Percentiles rank a stretch among this genome's conserved stretches.
Evolutionary conservation across 2,329 filamentous ascomycete genomes (phyloP).

Genomic region (Ophiostoma ips): DNA sequence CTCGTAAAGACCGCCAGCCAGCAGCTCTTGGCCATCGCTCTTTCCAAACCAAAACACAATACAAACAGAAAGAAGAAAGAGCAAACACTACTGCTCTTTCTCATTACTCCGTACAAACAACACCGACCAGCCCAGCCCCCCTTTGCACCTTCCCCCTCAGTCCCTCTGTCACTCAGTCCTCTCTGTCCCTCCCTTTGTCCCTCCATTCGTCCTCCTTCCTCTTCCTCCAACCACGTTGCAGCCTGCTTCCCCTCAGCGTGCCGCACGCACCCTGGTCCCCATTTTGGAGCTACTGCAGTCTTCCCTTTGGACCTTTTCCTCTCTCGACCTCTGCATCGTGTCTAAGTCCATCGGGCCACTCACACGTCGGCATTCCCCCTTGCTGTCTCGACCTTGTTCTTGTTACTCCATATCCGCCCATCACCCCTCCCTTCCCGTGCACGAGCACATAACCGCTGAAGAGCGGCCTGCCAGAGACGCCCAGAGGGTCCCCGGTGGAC

Average conservation of each 20-base stretch:
- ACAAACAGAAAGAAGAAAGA: neutral
- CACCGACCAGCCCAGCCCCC: neutral
- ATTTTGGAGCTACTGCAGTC: constrained; percentile 11
- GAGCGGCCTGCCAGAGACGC: neutral
- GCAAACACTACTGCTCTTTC: no score
- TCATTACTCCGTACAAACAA: neutral
- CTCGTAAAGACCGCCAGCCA: neutral
- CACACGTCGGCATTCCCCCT: constrained; percentile 7
- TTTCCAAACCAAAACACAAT: neutral
- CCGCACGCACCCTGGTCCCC: constrained; percentile 4
- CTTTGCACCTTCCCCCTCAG: neutral
- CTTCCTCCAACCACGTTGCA: constrained; percentile 1
- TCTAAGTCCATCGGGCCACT: constrained; percentile 4
- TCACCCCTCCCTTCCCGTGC: neutral
- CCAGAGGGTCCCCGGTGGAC: neutral
- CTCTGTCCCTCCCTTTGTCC: neutral
- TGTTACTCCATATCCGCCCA: neutral
- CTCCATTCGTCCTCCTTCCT: neutral
- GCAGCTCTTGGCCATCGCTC: neutral
- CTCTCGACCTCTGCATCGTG: constrained; percentile 3
- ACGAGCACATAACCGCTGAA: neutral
- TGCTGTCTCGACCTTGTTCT: neutral
- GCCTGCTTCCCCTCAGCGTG: constrained; percentile 6
- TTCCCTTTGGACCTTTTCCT: neutral
- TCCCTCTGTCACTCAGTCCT: neutral